These are phyloP conservation scores for Termitomyces sp. DNA, from an alignment of 768 basidiomycete genomes.

Conservation along the genomic window DNA sequence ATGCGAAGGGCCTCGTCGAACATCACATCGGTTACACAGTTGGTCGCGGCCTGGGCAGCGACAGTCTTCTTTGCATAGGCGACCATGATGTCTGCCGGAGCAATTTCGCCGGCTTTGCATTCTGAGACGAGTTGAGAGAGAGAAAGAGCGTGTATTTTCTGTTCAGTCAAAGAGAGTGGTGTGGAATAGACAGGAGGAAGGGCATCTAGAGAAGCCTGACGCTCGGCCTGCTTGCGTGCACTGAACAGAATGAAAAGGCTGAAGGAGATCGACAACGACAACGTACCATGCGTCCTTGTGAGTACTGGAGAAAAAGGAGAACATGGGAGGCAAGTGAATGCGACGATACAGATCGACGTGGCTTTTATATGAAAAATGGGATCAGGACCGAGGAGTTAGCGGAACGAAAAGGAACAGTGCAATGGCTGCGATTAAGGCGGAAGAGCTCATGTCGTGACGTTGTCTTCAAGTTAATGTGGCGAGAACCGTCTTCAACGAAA, in stretches of 20 bases:
- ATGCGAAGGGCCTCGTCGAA: constrained; percentile 42
- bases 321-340: constrained; percentile 10
- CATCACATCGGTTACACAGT: constrained; percentile 69
- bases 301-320: constrained; percentile 11
- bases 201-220: constrained; percentile 39
- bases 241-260: constrained; percentile 19
- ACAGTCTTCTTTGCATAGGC: constrained; percentile 56
- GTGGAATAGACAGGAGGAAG: constrained; percentile 34
- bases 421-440: constrained; percentile 19
- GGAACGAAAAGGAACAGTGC: constrained; percentile 1
- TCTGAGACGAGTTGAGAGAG: constrained; percentile 42
- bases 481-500: constrained; percentile 14
- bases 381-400: constrained; percentile 18
- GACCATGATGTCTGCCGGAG: constrained; percentile 40
- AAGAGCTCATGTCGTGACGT: constrained; percentile 14
- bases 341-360: constrained; percentile 1
- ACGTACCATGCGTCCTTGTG: constrained; percentile 32
- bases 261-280: background rate
- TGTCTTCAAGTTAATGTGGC: constrained; percentile 13
- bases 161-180: constrained; percentile 40
- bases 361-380: constrained; percentile 6
- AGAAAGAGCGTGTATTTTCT: constrained; percentile 47
- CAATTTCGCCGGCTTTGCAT: constrained; percentile 37
- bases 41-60: constrained; percentile 52
- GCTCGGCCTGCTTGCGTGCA: constrained; percentile 41